These are phyloP conservation scores for Harringtonia aguacate DNA, from an alignment of 2,329 filamentous ascomycete species.

Conservation along the genomic window DNA sequence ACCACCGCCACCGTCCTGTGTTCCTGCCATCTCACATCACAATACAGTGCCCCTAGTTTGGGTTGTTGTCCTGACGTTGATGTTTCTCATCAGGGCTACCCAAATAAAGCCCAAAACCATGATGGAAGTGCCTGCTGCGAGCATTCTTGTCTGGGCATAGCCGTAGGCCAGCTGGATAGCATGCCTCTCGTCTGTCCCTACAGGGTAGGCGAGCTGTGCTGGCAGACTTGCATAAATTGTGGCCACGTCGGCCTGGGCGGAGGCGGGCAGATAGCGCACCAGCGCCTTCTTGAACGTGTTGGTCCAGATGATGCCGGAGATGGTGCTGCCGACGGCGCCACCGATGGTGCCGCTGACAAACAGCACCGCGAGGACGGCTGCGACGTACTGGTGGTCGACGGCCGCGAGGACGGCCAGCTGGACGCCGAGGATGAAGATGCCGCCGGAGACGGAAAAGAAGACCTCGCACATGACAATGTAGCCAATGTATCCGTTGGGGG, in stretches of 20 bases:
- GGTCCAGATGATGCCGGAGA: slow-evolving; percentile 52
- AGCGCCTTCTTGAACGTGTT: slow-evolving; percentile 41
- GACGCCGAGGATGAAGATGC: slow-evolving; percentile 45
- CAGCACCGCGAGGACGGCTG: slow-evolving; percentile 5
- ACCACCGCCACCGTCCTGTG: too few species aligned
- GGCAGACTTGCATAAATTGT: slow-evolving; percentile 41
- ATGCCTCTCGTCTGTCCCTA: slow-evolving; percentile 34
- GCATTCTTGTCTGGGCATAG: slow-evolving; percentile 34
- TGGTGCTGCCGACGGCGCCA: slow-evolving; percentile 44
- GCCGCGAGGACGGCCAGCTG: slow-evolving; percentile 51
- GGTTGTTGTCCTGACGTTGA: slow-evolving; percentile 6
- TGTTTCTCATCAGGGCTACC: slow-evolving; percentile 5
- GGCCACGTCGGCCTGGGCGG: slow-evolving; percentile 22
- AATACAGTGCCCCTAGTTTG: slow-evolving; percentile 5
- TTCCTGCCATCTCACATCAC: too few species aligned
- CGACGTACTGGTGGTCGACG: slow-evolving; percentile 31
- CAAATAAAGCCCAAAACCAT: slow-evolving; percentile 1
- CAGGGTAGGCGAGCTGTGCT: slow-evolving; percentile 38
- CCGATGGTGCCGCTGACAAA: slow-evolving; percentile 43
- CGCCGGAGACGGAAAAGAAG: slow-evolving; percentile 39
- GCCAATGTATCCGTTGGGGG: slow-evolving; percentile 32
- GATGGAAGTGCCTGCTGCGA: slow-evolving; percentile 31
- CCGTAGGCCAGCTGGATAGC: slow-evolving; percentile 49
- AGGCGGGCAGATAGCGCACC: slow-evolving; percentile 34
- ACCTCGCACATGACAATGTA: slow-evolving; percentile 49